Evolutionary conservation across 2,329 filamentous ascomycete species (phyloP).

Genomic region (Fusarium sterilihyphosum): DNA sequence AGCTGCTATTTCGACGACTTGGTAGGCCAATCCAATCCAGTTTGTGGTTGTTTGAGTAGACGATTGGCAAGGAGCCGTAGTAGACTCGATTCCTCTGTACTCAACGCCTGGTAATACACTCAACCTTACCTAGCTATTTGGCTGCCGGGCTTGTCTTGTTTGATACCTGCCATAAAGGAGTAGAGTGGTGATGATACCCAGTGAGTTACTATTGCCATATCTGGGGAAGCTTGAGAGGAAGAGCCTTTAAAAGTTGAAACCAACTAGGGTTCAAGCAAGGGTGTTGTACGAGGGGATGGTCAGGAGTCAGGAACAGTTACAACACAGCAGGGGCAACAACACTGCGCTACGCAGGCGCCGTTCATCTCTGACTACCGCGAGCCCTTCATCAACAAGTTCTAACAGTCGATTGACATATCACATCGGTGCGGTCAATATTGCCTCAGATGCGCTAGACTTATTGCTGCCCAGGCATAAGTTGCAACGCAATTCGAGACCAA

Average conservation of each 20-base stretch:
- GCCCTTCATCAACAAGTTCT: constrained; percentile 26
- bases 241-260: constrained; percentile 28
- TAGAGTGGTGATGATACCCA: constrained; percentile 22
- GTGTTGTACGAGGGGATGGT: constrained; percentile 25
- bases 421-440: background rate
- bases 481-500: constrained; percentile 16
- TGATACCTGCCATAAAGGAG: constrained; percentile 6
- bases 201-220: constrained; percentile 26
- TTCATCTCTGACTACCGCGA: constrained; percentile 37
- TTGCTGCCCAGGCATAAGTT: background rate
- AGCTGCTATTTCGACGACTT: constrained; percentile 20
- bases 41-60: constrained; percentile 28
- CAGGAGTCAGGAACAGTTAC: constrained; percentile 30
- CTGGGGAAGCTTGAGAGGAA: constrained; percentile 39
- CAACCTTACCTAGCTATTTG: constrained; percentile 1
- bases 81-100: background rate
- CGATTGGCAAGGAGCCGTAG: constrained; percentile 18
- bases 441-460: background rate
- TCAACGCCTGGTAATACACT: background rate
- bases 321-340: constrained; percentile 29
- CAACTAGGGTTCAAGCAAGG: constrained; percentile 20
- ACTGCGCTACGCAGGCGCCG: constrained; percentile 28
- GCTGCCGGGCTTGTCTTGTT: background rate
- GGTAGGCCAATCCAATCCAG: constrained; percentile 31
- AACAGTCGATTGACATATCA: constrained; percentile 7